These are phyloP conservation scores for Talaromyces ruber DNA, from an alignment of 495 filamentous ascomycete genomes.

Conservation along the genomic window DNA sequence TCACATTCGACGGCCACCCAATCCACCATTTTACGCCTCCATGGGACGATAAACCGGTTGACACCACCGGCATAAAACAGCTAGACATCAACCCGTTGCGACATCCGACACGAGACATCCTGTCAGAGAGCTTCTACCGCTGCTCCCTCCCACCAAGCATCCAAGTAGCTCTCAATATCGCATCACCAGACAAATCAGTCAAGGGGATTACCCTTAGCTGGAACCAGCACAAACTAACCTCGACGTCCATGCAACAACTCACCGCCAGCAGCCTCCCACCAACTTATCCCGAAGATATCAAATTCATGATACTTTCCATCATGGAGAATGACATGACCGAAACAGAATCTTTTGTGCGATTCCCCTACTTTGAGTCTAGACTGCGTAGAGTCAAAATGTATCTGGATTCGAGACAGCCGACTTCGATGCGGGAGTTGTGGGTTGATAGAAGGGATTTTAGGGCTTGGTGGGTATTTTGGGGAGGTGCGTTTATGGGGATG, in stretches of 20 bases:
- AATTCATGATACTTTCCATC: neutral
- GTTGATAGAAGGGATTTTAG: neutral
- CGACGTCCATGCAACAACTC: slow-evolving; percentile 2
- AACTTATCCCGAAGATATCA: neutral
- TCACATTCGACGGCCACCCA: neutral
- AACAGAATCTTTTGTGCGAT: neutral
- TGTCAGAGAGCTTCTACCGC: slow-evolving; percentile 6
- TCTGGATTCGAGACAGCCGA: neutral
- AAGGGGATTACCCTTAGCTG: neutral
- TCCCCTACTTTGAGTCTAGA: neutral
- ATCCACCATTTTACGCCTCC: neutral
- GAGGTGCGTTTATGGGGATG: neutral
- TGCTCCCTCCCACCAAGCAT: neutral
- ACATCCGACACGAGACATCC: slow-evolving; percentile 2
- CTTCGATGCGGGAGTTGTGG: neutral
- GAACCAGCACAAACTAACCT: neutral
- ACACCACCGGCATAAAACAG: neutral
- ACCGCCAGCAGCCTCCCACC: neutral
- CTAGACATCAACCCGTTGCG: slow-evolving; percentile 1
- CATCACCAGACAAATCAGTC: neutral
- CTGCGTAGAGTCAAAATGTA: neutral
- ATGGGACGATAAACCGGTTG: neutral
- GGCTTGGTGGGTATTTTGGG: neutral
- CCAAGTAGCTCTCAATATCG: neutral
- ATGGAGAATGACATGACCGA: neutral